These are phyloP conservation scores for Graphilbum ipis-grandicollis DNA, from an alignment of 2,329 filamentous ascomycete species.

Conservation along the genomic window DNA sequence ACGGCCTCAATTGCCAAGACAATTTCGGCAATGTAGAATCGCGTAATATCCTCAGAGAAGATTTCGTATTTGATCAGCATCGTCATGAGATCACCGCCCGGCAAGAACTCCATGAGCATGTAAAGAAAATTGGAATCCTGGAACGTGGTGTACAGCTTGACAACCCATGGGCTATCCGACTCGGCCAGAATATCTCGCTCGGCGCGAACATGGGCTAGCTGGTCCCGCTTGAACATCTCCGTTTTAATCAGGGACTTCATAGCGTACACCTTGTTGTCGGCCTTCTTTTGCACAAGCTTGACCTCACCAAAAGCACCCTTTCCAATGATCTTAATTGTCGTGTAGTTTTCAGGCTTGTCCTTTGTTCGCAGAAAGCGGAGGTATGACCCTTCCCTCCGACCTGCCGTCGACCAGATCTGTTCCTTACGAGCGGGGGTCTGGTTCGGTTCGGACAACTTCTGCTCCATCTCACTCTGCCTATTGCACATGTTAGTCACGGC, in stretches of 20 bases:
- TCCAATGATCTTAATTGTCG: slow-evolving; percentile 92
- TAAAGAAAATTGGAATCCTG: slow-evolving; percentile 93
- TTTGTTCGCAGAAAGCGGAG: slow-evolving; percentile 86
- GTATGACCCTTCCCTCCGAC: slow-evolving; percentile 81
- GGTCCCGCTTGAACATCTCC: slow-evolving; percentile 99
- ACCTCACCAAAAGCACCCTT: slow-evolving; percentile 99
- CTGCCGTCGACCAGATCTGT: slow-evolving; percentile 68
- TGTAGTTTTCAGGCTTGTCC: slow-evolving; percentile 87
- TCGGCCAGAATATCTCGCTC: slow-evolving; percentile 96
- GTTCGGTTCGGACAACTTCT: slow-evolving; percentile 61
- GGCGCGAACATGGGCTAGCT: slow-evolving; percentile 89
- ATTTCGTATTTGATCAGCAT: slow-evolving; percentile 99
- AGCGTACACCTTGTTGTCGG: slow-evolving; percentile 92
- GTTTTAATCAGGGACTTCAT: slow-evolving; percentile 97
- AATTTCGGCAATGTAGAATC: slow-evolving; percentile 98
- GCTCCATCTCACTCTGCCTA: slow-evolving; percentile 84
- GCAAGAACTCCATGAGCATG: slow-evolving; percentile 98
- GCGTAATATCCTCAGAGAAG: slow-evolving; percentile 95
- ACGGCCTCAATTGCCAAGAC: slow-evolving; percentile 97
- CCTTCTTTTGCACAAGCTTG: slow-evolving; percentile 90
- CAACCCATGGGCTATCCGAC: slow-evolving; percentile 98
- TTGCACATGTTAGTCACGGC: too few relatives aligned
- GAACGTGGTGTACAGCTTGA: slow-evolving; percentile 96
- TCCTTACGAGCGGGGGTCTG: slow-evolving; percentile 62
- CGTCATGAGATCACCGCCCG: slow-evolving; percentile 96